Base-by-base conservation (phyloP, 306 rosid genomes). In the Pyrus bretschneideri region DNA sequence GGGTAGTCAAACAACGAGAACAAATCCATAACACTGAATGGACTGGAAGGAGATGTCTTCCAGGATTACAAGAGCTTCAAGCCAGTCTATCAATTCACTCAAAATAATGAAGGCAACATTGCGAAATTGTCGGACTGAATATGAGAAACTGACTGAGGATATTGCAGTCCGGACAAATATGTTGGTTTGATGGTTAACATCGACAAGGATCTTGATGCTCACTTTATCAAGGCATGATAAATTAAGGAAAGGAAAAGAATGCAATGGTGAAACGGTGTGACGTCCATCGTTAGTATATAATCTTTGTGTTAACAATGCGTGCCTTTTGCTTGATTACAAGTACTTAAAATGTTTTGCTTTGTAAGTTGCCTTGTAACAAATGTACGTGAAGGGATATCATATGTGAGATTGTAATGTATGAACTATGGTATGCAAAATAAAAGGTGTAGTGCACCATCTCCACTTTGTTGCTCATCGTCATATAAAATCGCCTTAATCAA, bases 41-140 rank as follows among this genome's bases (percentile, higher is more conserved):
- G 85, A 10, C 1, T 83, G 15, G 80, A 81, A 69, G 86, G 86
- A 72, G 78, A 81, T 58, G 55, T 83, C 46, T 70, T 81, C 45
- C 35, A 78, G 38, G 17, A 55, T 18, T 86, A 79, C 84, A 83
- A 81, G 68, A 17, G 5, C 57, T 81, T 81, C 54, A 81, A 75
- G 51, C 57, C 19, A 10, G 25, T 40, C 7, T 83, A 64, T 73
- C 72, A 79, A 23, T 75, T 22, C 29, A 51, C 38, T 51, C 85
- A 76, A 11, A 86, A 86, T 58, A 80, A 49, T 0, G 33, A 58
- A 4, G 80, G 77, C 15, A 72, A 67, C 62, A 21, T 79, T 68
- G 82, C 11, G 0, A 65, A 69, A 14, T 13, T 83, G 63, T 63
- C 61, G 9, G 9, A 23, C 81, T 22, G 82, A 78, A 45, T 81